Conservation (phyloP, 371 early-diverging fungal genomes). For the Apophysomyces sp. region DNA sequence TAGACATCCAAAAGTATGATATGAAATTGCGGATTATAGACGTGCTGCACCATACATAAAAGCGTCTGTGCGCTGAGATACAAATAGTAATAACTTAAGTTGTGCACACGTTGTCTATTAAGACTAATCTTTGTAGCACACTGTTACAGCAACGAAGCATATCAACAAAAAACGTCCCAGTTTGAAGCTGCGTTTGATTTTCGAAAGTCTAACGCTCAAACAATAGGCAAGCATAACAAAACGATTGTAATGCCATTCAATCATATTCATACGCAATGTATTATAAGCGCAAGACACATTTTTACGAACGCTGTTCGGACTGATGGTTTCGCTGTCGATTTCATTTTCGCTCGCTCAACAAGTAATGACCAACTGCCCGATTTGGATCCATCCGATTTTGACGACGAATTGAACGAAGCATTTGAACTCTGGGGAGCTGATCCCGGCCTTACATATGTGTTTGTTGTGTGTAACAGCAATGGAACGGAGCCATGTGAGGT, state of each 20-base stretch:
- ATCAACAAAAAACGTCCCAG: not conserved
- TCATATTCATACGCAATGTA: not conserved
- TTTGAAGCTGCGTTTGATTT: not conserved
- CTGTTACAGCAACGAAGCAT: not conserved
- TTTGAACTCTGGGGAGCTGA: constrained; percentile 7
- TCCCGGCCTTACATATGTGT: not conserved
- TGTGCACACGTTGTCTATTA: no score
- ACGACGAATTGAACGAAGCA: not conserved
- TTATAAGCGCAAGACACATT: not conserved
- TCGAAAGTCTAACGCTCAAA: no score
- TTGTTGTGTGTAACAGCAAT: not conserved
- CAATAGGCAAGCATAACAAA: no score
- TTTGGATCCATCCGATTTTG: not conserved
- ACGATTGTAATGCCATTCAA: no score
- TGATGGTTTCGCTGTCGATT: not conserved
- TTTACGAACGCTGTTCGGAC: not conserved
- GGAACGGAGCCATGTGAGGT: not conserved
- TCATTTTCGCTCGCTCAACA: not conserved
- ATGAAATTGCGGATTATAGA: no score
- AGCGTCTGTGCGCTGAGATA: no score
- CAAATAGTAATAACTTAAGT: no score
- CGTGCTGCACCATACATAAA: no score
- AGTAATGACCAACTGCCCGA: not conserved
- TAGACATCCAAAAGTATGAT: no score
- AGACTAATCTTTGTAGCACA: no score